Percentiles rank a stretch among this genome's conserved stretches.
These are phyloP conservation scores for Medicago ruthenica DNA, from an alignment of 306 rosid genomes.

Conservation along the genomic window DNA sequence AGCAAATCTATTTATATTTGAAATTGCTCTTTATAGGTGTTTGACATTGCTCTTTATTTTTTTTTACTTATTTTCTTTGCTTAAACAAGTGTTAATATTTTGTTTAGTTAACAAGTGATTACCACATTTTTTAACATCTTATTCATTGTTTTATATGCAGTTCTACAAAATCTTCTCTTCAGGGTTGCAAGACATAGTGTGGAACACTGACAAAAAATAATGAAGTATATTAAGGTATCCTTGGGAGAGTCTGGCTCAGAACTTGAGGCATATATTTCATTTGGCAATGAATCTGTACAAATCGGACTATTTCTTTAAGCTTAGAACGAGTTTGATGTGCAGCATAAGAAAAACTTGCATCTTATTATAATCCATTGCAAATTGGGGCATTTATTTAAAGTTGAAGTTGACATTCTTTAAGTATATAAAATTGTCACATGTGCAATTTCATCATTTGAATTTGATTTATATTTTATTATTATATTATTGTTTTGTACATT, in stretches of 20 bases:
- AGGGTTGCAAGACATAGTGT: conserved; percentile 83
- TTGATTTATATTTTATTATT: neutral
- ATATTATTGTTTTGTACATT: neutral
- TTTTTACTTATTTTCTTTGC: too few relatives aligned
- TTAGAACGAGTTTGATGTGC: neutral
- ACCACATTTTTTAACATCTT: neutral
- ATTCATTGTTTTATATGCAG: conserved; percentile 52
- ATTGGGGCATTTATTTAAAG: neutral
- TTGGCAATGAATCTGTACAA: neutral
- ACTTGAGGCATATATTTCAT: conserved; percentile 29
- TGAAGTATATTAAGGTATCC: conserved; percentile 50
- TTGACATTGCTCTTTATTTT: too few relatives aligned
- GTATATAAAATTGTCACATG: neutral
- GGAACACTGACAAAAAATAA: conserved; percentile 63
- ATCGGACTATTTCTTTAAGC: neutral
- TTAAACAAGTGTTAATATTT: too few relatives aligned
- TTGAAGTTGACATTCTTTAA: neutral
- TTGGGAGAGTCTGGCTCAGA: conserved; percentile 33
- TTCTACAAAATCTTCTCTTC: conserved; percentile 90
- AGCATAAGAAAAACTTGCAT: neutral
- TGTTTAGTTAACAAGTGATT: too few relatives aligned
- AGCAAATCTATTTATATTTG: too few relatives aligned
- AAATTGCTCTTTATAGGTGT: too few relatives aligned
- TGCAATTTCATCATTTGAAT: neutral
- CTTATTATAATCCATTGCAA: neutral